These are phyloP conservation scores for Teunomyces kruisii DNA, from an alignment of 805 yeast species.

Conservation along the genomic window DNA sequence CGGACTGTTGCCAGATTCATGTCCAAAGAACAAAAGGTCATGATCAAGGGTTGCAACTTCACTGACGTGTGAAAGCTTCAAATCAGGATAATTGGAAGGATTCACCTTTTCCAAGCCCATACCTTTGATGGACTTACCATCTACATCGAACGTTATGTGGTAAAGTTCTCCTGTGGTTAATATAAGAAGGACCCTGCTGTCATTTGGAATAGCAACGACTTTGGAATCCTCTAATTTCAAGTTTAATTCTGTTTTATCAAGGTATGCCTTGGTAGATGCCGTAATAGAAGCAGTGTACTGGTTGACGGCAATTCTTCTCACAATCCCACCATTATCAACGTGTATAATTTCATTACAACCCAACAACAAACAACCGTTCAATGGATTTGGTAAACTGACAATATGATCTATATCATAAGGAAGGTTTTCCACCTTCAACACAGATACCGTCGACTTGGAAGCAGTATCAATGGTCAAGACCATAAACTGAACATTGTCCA, in stretches of 20 bases:
- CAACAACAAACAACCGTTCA: conserved; percentile 65
- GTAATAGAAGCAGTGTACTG: conserved; percentile 44
- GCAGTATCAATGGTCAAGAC: conserved; percentile 68
- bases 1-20: conserved; percentile 57
- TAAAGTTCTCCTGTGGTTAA: conserved; percentile 33
- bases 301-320: conserved; percentile 63
- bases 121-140: conserved; percentile 42
- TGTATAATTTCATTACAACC: conserved; percentile 80
- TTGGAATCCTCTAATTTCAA: conserved; percentile 56
- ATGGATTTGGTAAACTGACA: conserved; percentile 61
- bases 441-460: conserved; percentile 60
- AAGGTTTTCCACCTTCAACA: conserved; percentile 60
- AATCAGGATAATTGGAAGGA: conserved; percentile 25
- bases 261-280: conserved; percentile 32
- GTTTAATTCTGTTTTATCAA: conserved; percentile 51
- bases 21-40: conserved; percentile 56
- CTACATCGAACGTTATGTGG: conserved; percentile 37
- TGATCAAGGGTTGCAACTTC: conserved; percentile 41
- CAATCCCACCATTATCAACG: conserved; percentile 74
- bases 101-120: conserved; percentile 32
- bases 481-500: conserved; percentile 61
- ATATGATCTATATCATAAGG: conserved; percentile 74
- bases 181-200: conserved; percentile 33
- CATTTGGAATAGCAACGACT: conserved; percentile 34
- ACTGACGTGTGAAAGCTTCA: conserved; percentile 39